Base-by-base conservation (phyloP, 805 yeast species). In the Millerozyma acaciae region DNA sequence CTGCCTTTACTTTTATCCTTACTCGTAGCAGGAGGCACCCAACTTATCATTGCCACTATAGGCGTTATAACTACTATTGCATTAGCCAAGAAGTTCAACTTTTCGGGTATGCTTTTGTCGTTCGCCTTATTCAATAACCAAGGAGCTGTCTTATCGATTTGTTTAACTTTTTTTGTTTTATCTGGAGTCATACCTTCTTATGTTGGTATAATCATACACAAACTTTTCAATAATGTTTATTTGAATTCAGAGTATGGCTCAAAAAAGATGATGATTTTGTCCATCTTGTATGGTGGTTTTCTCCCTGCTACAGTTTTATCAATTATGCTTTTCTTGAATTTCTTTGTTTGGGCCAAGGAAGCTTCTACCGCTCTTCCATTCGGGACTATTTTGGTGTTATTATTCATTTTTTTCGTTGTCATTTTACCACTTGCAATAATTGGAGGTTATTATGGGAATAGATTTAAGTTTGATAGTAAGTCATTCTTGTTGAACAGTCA, bases 101-200 rank as follows among this genome's bases (percentile, higher is more conserved):
- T 33, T 3, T 50, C 53, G 4, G 32, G 34, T 6, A 32, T 41
- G 4, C 13, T 27, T 4, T 32, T 83, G 2, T 66, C 78, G 6
- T 76, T 80, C 16, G 57, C 76, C 4, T 64, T 80, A 25, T 75
- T 80, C 39, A 85, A 82, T 37, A 73, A 76, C 45, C 75, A 83
- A 36, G 86, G 85, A 25, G 78, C 86, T 10, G 71, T 82, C 6
- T 52, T 83, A 33, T 70, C 84, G 6, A 65, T 80, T 31, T 75
- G 87, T 0, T 47, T 83, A 16, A 50, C 73, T 3, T 63, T 78
- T 38, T 78, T 85, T 46, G 73, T 82, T 4, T 51, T 75, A 18
- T 85, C 90, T 15, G 94, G 93, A 0, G 70, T 79, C 21, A 70
- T 82, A 34, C 79, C 94, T 1, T 87, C 95, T 0, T 84, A 74